Base-by-base conservation (phyloP, 495 filamentous ascomycete species). In the Xanthoparmelia taractica region DNA sequence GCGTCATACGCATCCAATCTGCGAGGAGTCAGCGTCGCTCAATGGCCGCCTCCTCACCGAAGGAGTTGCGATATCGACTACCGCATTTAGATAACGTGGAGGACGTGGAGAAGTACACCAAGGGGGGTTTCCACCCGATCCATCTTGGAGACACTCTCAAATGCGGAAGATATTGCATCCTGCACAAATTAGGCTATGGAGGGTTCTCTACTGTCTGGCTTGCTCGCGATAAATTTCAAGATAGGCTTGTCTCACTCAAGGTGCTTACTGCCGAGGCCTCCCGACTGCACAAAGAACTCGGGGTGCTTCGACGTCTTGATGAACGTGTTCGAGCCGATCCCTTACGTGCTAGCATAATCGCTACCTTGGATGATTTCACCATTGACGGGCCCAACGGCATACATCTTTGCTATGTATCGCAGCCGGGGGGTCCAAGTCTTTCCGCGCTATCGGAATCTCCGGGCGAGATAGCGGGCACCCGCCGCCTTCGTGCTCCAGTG, bases 131-230 rank as follows among this genome's bases (percentile, higher is more conserved):
- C 58, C 75, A 85, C 70, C 81, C 82, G 0, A 67, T 84, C 4
- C 73, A 77, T 60, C 64, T 83, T 31, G 77, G 73, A 0, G 77
- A 82, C 56, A 56, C 70, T 61, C 73, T 72, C 63, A 73, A 64
- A 57, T 63, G n/a, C 67, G 48, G 48, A 3, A 68, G 72, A 25
- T 84, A 80, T 66, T 67, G 65, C 13, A 78, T 84, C 60, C 70
- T 76, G 4, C 78, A 82, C 67, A 85, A 85, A 60, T 74, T 84
- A 25, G 80, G 80, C 6, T 76, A 71, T 58, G 80, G 82, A 15
- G 75, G 76, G 10, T 80, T 77, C 66, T 79, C 75, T 4, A 83
- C 76, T 1, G 76, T 82, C 58, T 85, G 80, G 81, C 76, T 85
- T 40, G 80, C 79, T 37, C 75, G 68, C 4, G 80, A 86, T 43